phyloP scores from a whole-genome alignment of 2,329 filamentous ascomycete species.

The Diplodia scrobiculata region DNA sequence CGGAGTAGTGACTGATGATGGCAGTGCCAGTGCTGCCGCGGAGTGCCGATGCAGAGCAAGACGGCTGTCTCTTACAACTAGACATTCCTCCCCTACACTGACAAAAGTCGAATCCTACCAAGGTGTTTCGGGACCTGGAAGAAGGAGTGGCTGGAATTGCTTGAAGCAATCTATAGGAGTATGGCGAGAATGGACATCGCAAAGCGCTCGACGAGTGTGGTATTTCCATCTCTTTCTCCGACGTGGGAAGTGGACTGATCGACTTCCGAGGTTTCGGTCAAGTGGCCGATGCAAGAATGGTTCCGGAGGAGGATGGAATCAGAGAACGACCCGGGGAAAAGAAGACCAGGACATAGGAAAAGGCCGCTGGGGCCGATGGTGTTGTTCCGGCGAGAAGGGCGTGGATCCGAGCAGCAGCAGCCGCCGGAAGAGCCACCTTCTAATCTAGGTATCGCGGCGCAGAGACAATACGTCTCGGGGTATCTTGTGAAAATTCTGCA shows the following conservation, averaged over 20 bases:
- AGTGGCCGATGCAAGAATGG: background rate
- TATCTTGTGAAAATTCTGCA: background rate
- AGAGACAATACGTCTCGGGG: background rate
- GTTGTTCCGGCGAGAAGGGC: background rate
- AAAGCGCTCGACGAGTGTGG: no score
- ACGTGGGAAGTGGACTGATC: background rate
- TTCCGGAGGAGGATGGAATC: background rate
- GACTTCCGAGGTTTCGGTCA: background rate
- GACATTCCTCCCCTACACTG: background rate
- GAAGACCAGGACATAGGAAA: background rate
- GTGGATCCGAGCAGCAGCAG: background rate
- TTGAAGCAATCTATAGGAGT: background rate
- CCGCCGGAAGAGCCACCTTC: background rate
- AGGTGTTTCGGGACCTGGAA: background rate
- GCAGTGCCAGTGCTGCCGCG: background rate
- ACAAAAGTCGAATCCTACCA: background rate
- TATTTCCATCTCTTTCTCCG: background rate
- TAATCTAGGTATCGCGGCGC: background rate
- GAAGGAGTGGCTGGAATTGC: background rate
- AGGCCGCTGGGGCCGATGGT: background rate
- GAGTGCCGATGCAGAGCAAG: background rate
- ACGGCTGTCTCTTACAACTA: no score
- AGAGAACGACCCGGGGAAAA: background rate
- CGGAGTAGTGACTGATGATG: background rate
- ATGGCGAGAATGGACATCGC: background rate